Conservation (phyloP, 345 rosid genomes). For the Dovyalis caffra region DNA sequence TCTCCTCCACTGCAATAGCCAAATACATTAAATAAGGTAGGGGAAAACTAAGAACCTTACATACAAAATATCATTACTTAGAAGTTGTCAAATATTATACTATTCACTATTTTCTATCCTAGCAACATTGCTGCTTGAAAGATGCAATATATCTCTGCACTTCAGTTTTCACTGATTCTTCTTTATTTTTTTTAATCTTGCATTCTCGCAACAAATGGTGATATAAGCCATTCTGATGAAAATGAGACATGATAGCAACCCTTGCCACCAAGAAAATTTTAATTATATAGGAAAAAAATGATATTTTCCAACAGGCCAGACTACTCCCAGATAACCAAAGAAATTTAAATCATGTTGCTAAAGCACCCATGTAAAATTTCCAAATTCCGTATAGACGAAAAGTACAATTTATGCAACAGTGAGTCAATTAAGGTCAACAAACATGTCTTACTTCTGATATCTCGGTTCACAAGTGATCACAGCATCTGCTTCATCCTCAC, state of each 20-base stretch:
- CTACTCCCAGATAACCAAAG: neutral
- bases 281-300: neutral
- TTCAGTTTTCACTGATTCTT: neutral
- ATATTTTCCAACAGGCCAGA: neutral
- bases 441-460: slow-evolving; percentile 36
- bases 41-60: neutral
- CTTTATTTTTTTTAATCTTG: neutral
- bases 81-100: slow-evolving; percentile 16
- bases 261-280: slow-evolving; percentile 5
- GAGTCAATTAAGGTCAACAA: slow-evolving; percentile 9
- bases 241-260: neutral
- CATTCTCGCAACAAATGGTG: slow-evolving; percentile 21
- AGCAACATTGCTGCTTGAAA: slow-evolving; percentile 19
- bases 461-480: slow-evolving; percentile 58
- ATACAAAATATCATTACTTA: neutral
- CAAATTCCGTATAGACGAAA: neutral
- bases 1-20: slow-evolving; percentile 44
- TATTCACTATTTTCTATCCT: slow-evolving; percentile 17
- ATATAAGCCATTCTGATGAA: neutral
- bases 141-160: slow-evolving; percentile 17
- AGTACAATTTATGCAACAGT: neutral
- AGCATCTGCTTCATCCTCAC: slow-evolving; percentile 98
- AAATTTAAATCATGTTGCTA: neutral
- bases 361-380: neutral
- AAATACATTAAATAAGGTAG: slow-evolving; percentile 9